These are phyloP conservation scores for Keithomyces neogunnii DNA, from an alignment of 2,329 filamentous ascomycete species.

Conservation along the genomic window DNA sequence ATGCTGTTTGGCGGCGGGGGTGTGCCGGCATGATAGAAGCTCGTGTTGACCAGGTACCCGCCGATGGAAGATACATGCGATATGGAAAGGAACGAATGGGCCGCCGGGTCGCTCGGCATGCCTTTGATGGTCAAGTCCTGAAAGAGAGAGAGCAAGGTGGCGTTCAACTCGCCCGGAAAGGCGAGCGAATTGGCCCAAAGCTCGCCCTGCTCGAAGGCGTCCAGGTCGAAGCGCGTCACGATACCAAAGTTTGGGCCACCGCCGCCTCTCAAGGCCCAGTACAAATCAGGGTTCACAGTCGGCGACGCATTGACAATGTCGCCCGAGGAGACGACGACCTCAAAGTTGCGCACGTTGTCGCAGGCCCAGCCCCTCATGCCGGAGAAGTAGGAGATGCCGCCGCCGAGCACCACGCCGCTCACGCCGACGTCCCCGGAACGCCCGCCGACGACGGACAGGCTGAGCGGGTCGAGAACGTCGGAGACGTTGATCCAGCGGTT, in stretches of 20 bases:
- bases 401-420: slow-evolving; percentile 16
- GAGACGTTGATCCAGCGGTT: slow-evolving; percentile 34
- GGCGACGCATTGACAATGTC: slow-evolving; percentile 31
- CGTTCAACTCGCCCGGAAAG: slow-evolving; percentile 9
- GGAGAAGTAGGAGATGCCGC: slow-evolving; percentile 15
- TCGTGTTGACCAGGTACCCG: slow-evolving; percentile 8
- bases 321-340: slow-evolving; percentile 35
- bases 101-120: slow-evolving; percentile 11
- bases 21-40: slow-evolving; percentile 10
- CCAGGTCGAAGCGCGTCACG: slow-evolving; percentile 13
- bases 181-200: not conserved
- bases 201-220: slow-evolving; percentile 10
- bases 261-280: slow-evolving; percentile 48
- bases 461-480: slow-evolving; percentile 5
- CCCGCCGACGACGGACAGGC: slow-evolving; percentile 16
- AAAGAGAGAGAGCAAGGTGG: slow-evolving; percentile 10
- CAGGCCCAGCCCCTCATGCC: slow-evolving; percentile 23
- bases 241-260: slow-evolving; percentile 39
- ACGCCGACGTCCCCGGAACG: slow-evolving; percentile 14
- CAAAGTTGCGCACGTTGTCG: slow-evolving; percentile 55
- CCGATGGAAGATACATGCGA: slow-evolving; percentile 4
- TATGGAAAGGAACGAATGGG: slow-evolving; percentile 15
- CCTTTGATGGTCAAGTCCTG: slow-evolving; percentile 9
- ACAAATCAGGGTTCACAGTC: slow-evolving; percentile 40
- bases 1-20: slow-evolving; percentile 6